Conservation (phyloP, 805 yeast genomes). For the Clavispora santaluciae region DNA sequence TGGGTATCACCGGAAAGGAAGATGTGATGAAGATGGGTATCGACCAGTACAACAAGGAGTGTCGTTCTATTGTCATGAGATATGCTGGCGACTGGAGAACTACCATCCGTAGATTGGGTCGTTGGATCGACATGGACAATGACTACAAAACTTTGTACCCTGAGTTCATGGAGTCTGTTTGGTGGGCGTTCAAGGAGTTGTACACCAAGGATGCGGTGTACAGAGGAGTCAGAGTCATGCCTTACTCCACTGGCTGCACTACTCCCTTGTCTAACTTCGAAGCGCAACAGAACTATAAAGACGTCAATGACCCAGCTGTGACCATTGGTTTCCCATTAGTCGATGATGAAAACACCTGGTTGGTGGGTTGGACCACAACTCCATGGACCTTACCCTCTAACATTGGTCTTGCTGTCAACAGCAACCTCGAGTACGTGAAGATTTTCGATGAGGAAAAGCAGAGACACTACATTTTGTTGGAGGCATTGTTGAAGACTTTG, state of each 20-base stretch:
- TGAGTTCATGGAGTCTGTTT: constrained; percentile 92
- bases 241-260: constrained; percentile 95
- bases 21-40: constrained; percentile 95
- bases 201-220: constrained; percentile 84
- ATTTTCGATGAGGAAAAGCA: constrained; percentile 85
- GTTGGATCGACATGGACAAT: constrained; percentile 99
- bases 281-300: constrained; percentile 98
- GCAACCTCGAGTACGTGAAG: constrained; percentile 86
- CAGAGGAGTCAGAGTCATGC: constrained; percentile 97
- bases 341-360: constrained; percentile 73
- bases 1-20: constrained; percentile 87
- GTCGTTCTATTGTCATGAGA: constrained; percentile 96
- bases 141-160: constrained; percentile 97
- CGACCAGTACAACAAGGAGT: constrained; percentile 88
- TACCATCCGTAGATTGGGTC: constrained; percentile 90
- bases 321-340: constrained; percentile 81
- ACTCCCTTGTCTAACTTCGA: constrained; percentile 97
- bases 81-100: constrained; percentile 93
- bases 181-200: constrained; percentile 97
- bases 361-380: constrained; percentile 99
- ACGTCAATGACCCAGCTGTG: constrained; percentile 94
- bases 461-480: constrained; percentile 77
- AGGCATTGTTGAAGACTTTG: constrained; percentile 71
- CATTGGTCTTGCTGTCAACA: constrained; percentile 86
- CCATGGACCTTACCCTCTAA: constrained; percentile 99